Conservation (phyloP, 2,329 filamentous ascomycete genomes). For the Biscogniauxia sp. region DNA sequence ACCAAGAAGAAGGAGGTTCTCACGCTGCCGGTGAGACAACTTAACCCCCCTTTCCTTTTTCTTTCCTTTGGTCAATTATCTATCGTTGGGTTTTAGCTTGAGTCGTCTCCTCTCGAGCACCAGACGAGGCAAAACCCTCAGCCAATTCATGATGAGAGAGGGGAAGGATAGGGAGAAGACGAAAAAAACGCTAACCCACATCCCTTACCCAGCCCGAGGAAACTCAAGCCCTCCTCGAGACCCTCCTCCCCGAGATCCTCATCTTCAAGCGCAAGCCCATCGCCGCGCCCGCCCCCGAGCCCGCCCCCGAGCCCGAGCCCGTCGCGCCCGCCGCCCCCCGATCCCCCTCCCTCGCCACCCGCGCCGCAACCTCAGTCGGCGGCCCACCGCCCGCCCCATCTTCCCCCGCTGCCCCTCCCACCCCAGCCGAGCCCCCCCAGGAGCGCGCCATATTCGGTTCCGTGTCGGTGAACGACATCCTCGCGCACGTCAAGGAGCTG, state of each 20-base stretch:
- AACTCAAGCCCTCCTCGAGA: constrained; percentile 33
- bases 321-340: constrained; percentile 16
- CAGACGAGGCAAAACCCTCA: not conserved
- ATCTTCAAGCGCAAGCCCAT: constrained; percentile 40
- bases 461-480: constrained; percentile 39
- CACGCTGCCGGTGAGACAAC: constrained; percentile 23
- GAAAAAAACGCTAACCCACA: not conserved
- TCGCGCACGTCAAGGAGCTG: constrained; percentile 33
- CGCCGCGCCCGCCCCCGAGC: constrained; percentile 16
- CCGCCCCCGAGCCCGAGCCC: constrained; percentile 13
- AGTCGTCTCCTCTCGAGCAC: too few relatives aligned
- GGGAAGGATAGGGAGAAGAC: not conserved
- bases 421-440: not conserved
- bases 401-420: constrained; percentile 14
- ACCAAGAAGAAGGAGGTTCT: constrained; percentile 26
- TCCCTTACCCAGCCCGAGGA: constrained; percentile 33
- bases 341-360: constrained; percentile 28
- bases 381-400: constrained; percentile 8
- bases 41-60: not conserved
- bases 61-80: not conserved
- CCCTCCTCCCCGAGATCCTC: constrained; percentile 36
- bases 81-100: too few relatives aligned
- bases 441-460: constrained; percentile 40
- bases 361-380: constrained; percentile 20
- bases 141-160: too few relatives aligned